Base-by-base conservation (phyloP, 2,329 filamentous ascomycete species). In the Cryphonectria parasitica region DNA sequence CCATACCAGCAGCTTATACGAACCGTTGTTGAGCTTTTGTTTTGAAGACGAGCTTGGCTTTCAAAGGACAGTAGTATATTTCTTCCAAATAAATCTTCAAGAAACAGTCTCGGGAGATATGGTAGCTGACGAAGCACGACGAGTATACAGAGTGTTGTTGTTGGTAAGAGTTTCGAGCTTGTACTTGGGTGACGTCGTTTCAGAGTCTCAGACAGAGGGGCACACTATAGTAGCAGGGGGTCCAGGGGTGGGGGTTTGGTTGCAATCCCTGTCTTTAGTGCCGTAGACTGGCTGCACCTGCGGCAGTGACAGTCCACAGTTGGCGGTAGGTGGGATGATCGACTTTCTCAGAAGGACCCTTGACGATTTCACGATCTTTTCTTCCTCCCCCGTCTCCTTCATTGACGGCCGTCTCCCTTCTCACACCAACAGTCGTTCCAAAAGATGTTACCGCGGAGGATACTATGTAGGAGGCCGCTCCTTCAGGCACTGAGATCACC, bases 391-490 rank as follows among this genome's bases (percentile, higher is more conserved):
- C 60, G 8, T n/a, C 60, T 63, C 19, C 11, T 39, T 13, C 3
- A 25, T 22, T 28, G 56, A 58, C 58, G 64, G 39, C 64, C 49
- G 63, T 43, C 64, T 11, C 31, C 8, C 3, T 6, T 19, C 61
- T 15, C 39, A 58, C 60, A 67, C 56, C 62, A 52, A 63, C 67
- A 56, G 52, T 64, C 62, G 65, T 65, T 31, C 64, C 22, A n/a
- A 65, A 65, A 68, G 13, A 72, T 72, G 71, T 66, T 72, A 25
- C 62, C 71, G 60, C 43, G 69, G 56, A 67, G 65, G 62, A 69
- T 72, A 65, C 63, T 71, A 71, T 72, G 71, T 66, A 72, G 61
- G 62, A 71, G 65, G 39, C 52, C 71, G 17, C 36, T 67, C 63
- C 66, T 72, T 22, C 71, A 62, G 39, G 62, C 66, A 41, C 45